Conservation (phyloP, 2,329 filamentous ascomycete genomes). For the Pezicula rhizophila region DNA sequence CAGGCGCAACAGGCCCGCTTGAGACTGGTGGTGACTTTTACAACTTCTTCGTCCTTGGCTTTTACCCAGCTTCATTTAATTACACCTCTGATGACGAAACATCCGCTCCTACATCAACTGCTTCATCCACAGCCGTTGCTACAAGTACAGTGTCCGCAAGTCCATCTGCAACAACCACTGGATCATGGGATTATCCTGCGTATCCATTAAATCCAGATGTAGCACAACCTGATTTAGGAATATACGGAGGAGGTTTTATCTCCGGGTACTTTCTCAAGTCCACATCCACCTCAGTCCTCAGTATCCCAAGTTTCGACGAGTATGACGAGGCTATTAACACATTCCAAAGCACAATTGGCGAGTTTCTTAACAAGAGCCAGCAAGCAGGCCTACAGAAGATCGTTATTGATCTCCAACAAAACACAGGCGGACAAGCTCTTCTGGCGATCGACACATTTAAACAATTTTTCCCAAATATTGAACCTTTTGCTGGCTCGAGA, state of each 20-base stretch:
- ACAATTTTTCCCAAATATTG: slow-evolving; percentile 27
- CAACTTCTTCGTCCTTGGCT: slow-evolving; percentile 22
- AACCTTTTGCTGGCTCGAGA: slow-evolving; percentile 17
- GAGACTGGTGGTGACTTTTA: slow-evolving; percentile 23
- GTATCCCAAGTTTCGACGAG: slow-evolving; percentile 32
- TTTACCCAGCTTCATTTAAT: slow-evolving; percentile 14
- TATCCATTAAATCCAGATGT: slow-evolving; percentile 14
- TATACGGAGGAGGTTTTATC: slow-evolving; percentile 13
- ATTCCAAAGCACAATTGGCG: slow-evolving; percentile 25
- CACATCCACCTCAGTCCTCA: slow-evolving; percentile 30
- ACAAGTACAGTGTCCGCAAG: slow-evolving; percentile 1
- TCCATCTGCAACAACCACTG: not conserved
- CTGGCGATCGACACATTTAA: slow-evolving; percentile 49
- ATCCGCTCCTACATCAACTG: not conserved
- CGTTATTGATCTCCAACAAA: slow-evolving; percentile 56
- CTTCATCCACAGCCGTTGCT: not conserved
- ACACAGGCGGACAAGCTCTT: slow-evolving; percentile 54
- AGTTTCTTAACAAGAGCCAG: slow-evolving; percentile 39
- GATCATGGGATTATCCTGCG: slow-evolving; percentile 8
- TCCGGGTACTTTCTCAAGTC: slow-evolving; percentile 21
- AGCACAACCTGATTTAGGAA: slow-evolving; percentile 14
- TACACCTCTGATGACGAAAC: slow-evolving; percentile 1
- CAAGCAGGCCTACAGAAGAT: slow-evolving; percentile 46
- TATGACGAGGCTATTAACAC: slow-evolving; percentile 20
- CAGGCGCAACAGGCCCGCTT: slow-evolving; percentile 21